phyloP scores from a whole-genome alignment of 345 rosid species.

The Isatis tinctoria region DNA sequence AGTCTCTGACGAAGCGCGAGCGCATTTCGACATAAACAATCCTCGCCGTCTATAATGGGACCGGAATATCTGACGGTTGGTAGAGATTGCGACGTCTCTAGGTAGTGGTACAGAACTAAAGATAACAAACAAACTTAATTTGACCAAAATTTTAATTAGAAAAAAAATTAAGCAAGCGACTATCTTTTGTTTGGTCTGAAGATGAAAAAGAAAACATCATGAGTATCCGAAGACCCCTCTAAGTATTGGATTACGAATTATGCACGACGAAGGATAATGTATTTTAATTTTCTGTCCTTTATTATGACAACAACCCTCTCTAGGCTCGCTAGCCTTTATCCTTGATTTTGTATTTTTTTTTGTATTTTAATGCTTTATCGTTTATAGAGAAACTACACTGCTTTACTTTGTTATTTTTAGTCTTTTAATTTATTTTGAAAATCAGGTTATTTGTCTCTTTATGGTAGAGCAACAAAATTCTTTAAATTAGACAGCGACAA shows the following conservation, averaged over 20 bases:
- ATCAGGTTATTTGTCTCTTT: not conserved
- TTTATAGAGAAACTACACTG: not conserved
- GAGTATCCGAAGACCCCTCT: not conserved
- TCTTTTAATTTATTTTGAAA: not conserved
- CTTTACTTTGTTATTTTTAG: not conserved
- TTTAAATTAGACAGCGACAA: not conserved
- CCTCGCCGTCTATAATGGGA: slow-evolving; percentile 26
- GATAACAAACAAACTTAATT: not conserved
- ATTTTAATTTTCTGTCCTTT: slow-evolving; percentile 14
- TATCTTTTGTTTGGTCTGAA: slow-evolving; percentile 16
- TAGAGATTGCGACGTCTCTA: slow-evolving; percentile 33
- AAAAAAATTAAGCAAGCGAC: not conserved
- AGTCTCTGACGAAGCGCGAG: too few species aligned
- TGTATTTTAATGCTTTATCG: not conserved
- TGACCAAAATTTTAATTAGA: not conserved
- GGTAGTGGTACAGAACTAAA: slow-evolving; percentile 34
- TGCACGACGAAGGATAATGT: slow-evolving; percentile 25
- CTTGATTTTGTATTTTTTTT: not conserved
- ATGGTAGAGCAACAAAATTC: not conserved
- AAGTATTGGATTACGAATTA: slow-evolving; percentile 14
- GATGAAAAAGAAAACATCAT: not conserved
- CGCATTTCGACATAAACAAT: too few species aligned
- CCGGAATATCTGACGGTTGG: slow-evolving; percentile 35
- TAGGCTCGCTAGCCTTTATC: slow-evolving; percentile 8
- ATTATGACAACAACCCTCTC: slow-evolving; percentile 9